These are phyloP conservation scores for Euphrasia confusa DNA, from an alignment of 257 asterid genomes.

Conservation along the genomic window DNA sequence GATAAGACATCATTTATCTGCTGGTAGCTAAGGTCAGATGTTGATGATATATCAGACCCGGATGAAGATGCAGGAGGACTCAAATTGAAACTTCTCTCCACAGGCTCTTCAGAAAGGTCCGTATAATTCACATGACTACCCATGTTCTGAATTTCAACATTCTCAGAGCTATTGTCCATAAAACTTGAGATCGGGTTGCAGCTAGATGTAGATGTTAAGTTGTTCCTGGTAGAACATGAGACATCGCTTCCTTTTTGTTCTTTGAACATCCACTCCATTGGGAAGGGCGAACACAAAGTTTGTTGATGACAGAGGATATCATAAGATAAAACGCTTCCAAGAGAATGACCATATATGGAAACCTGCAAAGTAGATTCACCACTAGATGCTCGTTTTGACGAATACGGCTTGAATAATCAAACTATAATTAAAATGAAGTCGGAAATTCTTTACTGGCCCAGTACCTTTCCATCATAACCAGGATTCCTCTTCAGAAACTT, in stretches of 20 bases:
- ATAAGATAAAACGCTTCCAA: constrained; percentile 92
- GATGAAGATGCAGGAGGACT: constrained; percentile 64
- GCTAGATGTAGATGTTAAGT: constrained; percentile 29
- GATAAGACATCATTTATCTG: constrained; percentile 30
- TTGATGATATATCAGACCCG: constrained; percentile 41
- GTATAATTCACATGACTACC: constrained; percentile 25
- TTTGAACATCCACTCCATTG: constrained; percentile 81
- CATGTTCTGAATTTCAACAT: constrained; percentile 31
- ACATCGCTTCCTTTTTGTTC: constrained; percentile 42
- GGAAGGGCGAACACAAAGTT: constrained; percentile 63
- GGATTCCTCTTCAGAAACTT: constrained; percentile 84
- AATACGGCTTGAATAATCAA: constrained; percentile 8
- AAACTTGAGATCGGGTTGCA: constrained; percentile 31
- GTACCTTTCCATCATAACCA: constrained; percentile 81
- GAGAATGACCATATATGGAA: constrained; percentile 88
- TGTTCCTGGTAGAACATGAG: constrained; percentile 25
- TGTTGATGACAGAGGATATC: constrained; percentile 98
- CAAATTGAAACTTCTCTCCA: constrained; percentile 41
- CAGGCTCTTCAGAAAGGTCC: constrained; percentile 39
- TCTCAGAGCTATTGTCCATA: constrained; percentile 29
- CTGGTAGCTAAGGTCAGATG: constrained; percentile 29
- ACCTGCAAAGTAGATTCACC: constrained; percentile 44
- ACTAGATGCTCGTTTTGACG: constrained; percentile 15
- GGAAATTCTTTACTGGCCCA: constrained; percentile 21
- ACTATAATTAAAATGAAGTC: neutral